phyloP scores from a whole-genome alignment of 139 green algal genomes.

The Pseudopediastrum boryanum region DNA sequence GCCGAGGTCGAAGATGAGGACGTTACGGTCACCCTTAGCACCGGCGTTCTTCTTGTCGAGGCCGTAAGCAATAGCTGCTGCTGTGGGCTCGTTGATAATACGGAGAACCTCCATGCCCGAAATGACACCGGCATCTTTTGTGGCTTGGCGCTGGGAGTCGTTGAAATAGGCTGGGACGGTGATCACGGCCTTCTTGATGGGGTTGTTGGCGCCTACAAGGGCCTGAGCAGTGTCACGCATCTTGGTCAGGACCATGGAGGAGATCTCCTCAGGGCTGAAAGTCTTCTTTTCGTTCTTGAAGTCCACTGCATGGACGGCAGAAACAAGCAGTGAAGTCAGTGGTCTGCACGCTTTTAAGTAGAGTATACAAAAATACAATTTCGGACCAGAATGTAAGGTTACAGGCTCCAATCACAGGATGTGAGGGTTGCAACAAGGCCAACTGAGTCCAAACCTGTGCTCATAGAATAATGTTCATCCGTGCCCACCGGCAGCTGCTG shows the following conservation, averaged over 20 bases:
- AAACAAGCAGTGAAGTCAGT: neutral
- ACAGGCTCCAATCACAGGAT: neutral
- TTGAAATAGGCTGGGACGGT: conserved; percentile 99
- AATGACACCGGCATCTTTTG: conserved; percentile 97
- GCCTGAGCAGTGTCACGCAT: conserved; percentile 95
- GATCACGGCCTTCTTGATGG: conserved; percentile 94
- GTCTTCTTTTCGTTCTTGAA: conserved; percentile 96
- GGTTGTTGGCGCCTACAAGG: conserved; percentile 50
- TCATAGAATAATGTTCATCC: no score
- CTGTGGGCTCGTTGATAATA: conserved; percentile 98
- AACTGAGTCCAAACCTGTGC: neutral
- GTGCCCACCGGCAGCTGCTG: no score
- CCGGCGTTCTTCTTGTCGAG: conserved; percentile 79
- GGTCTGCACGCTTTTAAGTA: neutral
- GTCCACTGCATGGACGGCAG: conserved; percentile 66
- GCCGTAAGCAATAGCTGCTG: conserved; percentile 89
- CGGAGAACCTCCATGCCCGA: conserved; percentile 94
- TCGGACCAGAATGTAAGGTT: neutral
- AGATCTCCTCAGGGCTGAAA: conserved; percentile 96
- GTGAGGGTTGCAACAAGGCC: neutral
- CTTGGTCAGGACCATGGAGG: conserved; percentile 96
- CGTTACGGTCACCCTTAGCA: conserved; percentile 75
- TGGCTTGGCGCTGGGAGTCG: conserved; percentile 96
- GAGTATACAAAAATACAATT: conserved; percentile 3
- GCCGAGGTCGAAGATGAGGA: conserved; percentile 98